Evolutionary conservation across 345 rosid species (phyloP).

Genomic region (Gossypium herbaceum): DNA sequence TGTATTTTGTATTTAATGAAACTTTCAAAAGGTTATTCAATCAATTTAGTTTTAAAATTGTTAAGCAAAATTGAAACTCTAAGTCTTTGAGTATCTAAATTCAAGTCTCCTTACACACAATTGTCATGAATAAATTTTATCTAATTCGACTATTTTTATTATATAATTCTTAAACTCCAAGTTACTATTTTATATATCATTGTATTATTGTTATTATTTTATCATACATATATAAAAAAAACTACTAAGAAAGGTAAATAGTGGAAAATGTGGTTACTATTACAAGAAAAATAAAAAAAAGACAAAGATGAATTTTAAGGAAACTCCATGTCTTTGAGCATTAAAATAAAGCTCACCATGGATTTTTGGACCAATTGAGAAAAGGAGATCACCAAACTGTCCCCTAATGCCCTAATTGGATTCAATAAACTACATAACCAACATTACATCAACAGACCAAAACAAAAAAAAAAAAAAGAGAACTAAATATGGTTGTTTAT

Average conservation of each 20-base stretch:
- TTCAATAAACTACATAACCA: conserved; percentile 2
- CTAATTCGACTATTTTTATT: no score
- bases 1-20: no score
- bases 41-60: no score
- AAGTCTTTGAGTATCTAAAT: no score
- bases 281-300: neutral
- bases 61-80: no score
- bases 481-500: neutral
- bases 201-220: no score
- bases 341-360: conserved; percentile 41
- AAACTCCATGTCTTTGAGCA: conserved; percentile 36
- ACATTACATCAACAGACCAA: conserved; percentile 12
- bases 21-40: no score
- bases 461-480: neutral
- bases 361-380: conserved; percentile 22
- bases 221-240: no score
- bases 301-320: neutral
- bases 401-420: conserved; percentile 27
- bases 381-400: conserved; percentile 69
- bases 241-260: neutral
- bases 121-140: no score
- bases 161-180: no score
- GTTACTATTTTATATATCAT: no score
- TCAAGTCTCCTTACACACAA: no score
- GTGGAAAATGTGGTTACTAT: conserved; percentile 18